Conservation (phyloP, 2,329 filamentous ascomycete species). For the Lachnellula hyalina region DNA sequence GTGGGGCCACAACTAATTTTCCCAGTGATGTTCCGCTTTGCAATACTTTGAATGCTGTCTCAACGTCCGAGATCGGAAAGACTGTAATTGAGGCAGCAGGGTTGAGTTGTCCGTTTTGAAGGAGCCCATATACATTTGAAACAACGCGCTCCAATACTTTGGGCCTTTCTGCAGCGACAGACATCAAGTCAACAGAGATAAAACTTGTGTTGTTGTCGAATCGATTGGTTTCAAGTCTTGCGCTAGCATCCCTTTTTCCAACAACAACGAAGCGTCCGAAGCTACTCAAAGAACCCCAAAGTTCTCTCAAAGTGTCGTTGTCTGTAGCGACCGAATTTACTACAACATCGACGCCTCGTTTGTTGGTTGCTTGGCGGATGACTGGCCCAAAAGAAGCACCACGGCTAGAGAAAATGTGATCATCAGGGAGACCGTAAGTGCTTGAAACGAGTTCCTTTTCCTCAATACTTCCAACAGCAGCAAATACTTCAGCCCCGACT, state of each 20-base stretch:
- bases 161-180: slow-evolving; percentile 39
- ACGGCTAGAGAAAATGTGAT: slow-evolving; percentile 18
- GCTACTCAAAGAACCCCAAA: slow-evolving; percentile 32
- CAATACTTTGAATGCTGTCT: slow-evolving; percentile 21
- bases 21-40: slow-evolving; percentile 17
- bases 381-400: slow-evolving; percentile 21
- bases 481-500: slow-evolving; percentile 25
- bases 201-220: slow-evolving; percentile 39
- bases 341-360: slow-evolving; percentile 28
- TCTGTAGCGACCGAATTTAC: slow-evolving; percentile 25
- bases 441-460: slow-evolving; percentile 22
- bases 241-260: slow-evolving; percentile 28
- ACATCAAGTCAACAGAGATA: slow-evolving; percentile 37
- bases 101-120: slow-evolving; percentile 33
- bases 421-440: slow-evolving; percentile 13
- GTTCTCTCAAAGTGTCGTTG: slow-evolving; percentile 21
- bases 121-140: slow-evolving; percentile 33
- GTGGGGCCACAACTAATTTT: slow-evolving; percentile 35
- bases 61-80: slow-evolving; percentile 32
- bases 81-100: slow-evolving; percentile 36
- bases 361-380: slow-evolving; percentile 19
- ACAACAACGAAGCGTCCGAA: slow-evolving; percentile 39
- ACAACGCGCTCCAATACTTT: slow-evolving; percentile 37
- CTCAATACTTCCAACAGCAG: slow-evolving; percentile 21
- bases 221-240: slow-evolving; percentile 29